These are phyloP conservation scores for Pichia sp. DNA, from an alignment of 1,139 yeast species.

Conservation along the genomic window DNA sequence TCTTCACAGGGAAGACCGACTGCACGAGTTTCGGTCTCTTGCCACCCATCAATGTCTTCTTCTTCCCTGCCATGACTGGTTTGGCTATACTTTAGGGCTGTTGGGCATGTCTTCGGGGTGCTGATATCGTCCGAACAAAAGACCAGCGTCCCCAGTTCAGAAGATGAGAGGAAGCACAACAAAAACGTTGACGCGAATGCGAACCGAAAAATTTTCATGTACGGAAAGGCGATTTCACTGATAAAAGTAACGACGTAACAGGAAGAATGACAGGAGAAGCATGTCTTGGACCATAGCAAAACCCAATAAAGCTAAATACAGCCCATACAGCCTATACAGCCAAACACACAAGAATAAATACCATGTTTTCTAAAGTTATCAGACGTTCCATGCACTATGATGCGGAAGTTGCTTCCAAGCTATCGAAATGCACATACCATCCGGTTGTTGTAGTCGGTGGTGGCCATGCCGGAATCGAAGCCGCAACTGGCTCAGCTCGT, in stretches of 20 bases:
- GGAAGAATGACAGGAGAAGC: neutral
- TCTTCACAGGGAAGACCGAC: neutral
- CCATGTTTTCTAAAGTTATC: slow-evolving; percentile 4
- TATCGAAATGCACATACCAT: slow-evolving; percentile 36
- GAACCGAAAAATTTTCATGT: neutral
- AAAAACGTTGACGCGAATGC: neutral
- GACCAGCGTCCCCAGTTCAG: neutral
- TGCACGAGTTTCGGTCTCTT: slow-evolving; percentile 6
- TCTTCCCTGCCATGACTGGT: neutral
- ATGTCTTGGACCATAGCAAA: neutral
- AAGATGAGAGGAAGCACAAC: neutral
- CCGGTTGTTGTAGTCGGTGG: slow-evolving; percentile 94
- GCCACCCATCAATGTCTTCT: neutral
- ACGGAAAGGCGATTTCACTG: neutral
- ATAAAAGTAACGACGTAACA: neutral
- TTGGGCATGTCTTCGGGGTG: too few relatives aligned
- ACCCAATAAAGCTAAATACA: too few relatives aligned
- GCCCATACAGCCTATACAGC: neutral
- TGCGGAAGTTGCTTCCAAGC: slow-evolving; percentile 37
- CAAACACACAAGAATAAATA: neutral
- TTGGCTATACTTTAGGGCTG: neutral
- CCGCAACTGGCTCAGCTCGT: slow-evolving; percentile 90
- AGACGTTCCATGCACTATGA: slow-evolving; percentile 29
- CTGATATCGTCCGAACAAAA: too few relatives aligned
- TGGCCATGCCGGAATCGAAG: slow-evolving; percentile 99